These are phyloP conservation scores for Neurospora sp. DNA, from an alignment of 495 filamentous ascomycete species.

Conservation along the genomic window DNA sequence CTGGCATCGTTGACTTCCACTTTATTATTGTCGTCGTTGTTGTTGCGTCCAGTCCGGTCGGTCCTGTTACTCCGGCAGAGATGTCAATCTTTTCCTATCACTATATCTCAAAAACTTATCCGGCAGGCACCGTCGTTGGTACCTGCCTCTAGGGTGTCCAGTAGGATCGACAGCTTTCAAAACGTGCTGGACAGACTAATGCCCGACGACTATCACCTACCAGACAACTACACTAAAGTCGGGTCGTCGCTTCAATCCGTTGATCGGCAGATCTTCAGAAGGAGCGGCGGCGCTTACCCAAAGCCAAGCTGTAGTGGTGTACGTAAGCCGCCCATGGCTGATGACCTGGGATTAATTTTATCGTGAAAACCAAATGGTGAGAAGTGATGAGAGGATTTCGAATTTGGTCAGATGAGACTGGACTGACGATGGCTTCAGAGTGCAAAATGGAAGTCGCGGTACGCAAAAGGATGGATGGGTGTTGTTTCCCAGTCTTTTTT, in stretches of 20 bases:
- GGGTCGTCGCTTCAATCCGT: background rate
- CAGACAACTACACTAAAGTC: background rate
- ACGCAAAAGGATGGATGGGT: background rate
- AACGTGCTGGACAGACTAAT: constrained; percentile 5
- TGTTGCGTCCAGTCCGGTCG: background rate
- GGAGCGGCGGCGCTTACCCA: background rate
- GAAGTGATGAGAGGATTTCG: background rate
- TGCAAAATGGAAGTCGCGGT: background rate
- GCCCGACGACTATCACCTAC: background rate
- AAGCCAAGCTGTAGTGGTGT: background rate
- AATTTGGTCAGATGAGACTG: background rate
- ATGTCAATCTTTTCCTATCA: background rate
- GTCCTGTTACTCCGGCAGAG: background rate
- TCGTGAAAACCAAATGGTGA: too few relatives aligned
- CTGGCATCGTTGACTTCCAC: background rate
- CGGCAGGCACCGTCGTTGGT: background rate
- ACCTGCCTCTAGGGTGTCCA: constrained; percentile 1
- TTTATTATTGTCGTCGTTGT: background rate
- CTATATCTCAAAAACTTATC: background rate
- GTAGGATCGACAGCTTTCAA: constrained; percentile 1
- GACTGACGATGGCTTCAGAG: background rate
- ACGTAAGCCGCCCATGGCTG: too few relatives aligned
- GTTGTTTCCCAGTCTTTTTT: background rate
- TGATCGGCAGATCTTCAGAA: background rate
- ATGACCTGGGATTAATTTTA: too few relatives aligned